Evolutionary conservation across 2,329 filamentous ascomycete species (phyloP).

Genomic region (Trichoderma sp.): DNA sequence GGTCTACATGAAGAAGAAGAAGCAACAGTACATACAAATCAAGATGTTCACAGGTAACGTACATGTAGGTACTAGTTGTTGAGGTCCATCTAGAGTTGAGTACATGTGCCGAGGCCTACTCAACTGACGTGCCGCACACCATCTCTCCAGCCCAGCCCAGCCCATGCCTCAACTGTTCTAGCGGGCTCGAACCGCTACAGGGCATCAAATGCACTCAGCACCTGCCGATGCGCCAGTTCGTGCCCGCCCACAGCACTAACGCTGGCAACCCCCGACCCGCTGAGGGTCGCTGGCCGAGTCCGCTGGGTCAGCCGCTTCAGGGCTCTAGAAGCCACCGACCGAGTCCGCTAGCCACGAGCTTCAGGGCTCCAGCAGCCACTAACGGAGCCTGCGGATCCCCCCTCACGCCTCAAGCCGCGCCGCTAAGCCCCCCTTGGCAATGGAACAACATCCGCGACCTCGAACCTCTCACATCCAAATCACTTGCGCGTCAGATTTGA

Average conservation of each 20-base stretch:
- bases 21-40: no score
- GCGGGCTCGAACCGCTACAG: background rate
- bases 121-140: background rate
- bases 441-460: constrained; percentile 14
- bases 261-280: constrained; percentile 4
- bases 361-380: background rate
- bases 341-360: background rate
- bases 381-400: background rate
- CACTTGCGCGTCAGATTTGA: constrained; percentile 12
- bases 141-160: background rate
- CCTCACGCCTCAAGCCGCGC: background rate
- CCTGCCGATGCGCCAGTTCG: constrained; percentile 6
- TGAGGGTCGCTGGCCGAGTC: constrained; percentile 16
- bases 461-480: background rate
- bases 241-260: constrained; percentile 2
- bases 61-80: no score
- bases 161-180: background rate
- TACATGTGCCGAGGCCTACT: background rate
- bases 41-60: no score
- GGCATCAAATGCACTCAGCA: background rate
- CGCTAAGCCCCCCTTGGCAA: constrained; percentile 7
- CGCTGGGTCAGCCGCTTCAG: constrained; percentile 7
- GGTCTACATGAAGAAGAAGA: background rate
- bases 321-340: background rate
- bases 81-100: background rate